These are phyloP conservation scores for Alternaria arborescens DNA, from an alignment of 2,329 filamentous ascomycete genomes.

Conservation along the genomic window DNA sequence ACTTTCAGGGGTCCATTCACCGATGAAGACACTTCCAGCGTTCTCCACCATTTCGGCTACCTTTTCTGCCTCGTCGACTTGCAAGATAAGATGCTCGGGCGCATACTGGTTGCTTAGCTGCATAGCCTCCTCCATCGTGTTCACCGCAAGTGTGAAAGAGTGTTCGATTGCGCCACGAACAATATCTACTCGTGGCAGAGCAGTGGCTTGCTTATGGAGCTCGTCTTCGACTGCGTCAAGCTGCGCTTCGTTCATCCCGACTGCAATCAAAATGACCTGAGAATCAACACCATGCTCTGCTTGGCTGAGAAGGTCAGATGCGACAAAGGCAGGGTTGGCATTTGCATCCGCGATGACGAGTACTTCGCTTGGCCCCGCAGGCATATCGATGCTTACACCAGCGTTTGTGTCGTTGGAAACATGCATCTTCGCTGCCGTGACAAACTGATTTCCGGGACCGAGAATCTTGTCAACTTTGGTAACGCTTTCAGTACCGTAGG, in stretches of 20 bases:
- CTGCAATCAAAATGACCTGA: slow-evolving; percentile 89
- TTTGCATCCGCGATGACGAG: slow-evolving; percentile 91
- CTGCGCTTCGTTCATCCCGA: slow-evolving; percentile 77
- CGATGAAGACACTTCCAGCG: slow-evolving; percentile 94
- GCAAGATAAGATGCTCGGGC: slow-evolving; percentile 94
- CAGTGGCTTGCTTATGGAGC: slow-evolving; percentile 84
- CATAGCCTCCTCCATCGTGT: slow-evolving; percentile 78
- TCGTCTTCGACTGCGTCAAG: slow-evolving; percentile 89
- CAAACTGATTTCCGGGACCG: slow-evolving; percentile 97
- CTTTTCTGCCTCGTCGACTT: slow-evolving; percentile 78
- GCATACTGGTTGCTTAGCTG: slow-evolving; percentile 92
- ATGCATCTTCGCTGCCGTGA: slow-evolving; percentile 98
- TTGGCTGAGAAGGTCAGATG: slow-evolving; percentile 91
- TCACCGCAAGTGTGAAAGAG: slow-evolving; percentile 83
- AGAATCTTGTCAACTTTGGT: slow-evolving; percentile 99
- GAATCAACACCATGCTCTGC: slow-evolving; percentile 97
- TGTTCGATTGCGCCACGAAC: slow-evolving; percentile 89
- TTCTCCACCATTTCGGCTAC: slow-evolving; percentile 85
- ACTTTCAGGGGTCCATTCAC: slow-evolving; percentile 95
- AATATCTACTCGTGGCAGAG: slow-evolving; percentile 89
- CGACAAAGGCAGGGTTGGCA: slow-evolving; percentile 92
- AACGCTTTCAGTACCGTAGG: slow-evolving; percentile 93
- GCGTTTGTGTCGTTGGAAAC: slow-evolving; percentile 97
- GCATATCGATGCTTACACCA: slow-evolving; percentile 97
- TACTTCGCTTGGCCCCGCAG: slow-evolving; percentile 93